These are phyloP conservation scores for Paecilomyces formosus DNA, from an alignment of 2,329 filamentous ascomycete genomes.

Conservation along the genomic window DNA sequence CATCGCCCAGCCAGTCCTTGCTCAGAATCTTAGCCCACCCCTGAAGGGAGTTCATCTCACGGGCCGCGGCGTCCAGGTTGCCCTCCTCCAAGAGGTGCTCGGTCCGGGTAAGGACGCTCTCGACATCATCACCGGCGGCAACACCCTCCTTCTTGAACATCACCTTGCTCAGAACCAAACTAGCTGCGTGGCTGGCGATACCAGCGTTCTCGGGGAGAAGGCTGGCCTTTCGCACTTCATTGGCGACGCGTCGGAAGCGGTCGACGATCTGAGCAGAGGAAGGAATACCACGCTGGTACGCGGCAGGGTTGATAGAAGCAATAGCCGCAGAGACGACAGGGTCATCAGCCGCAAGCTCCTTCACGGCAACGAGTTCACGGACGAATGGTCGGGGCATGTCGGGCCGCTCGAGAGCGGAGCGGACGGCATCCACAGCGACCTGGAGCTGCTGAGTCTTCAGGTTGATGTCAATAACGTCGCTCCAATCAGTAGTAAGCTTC, in stretches of 20 bases:
- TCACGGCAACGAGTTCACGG: constrained; percentile 85
- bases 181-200: constrained; percentile 87
- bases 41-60: constrained; percentile 87
- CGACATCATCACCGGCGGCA: constrained; percentile 78
- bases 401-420: constrained; percentile 69
- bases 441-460: constrained; percentile 93
- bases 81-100: constrained; percentile 90
- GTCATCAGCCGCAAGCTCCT: constrained; percentile 80
- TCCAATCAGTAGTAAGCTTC: constrained; percentile 81
- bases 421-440: constrained; percentile 89
- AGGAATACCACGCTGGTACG: constrained; percentile 87
- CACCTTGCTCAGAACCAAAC: constrained; percentile 81
- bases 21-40: constrained; percentile 96
- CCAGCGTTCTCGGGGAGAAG: constrained; percentile 89
- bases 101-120: constrained; percentile 83
- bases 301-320: constrained; percentile 86
- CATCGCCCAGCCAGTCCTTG: constrained; percentile 87
- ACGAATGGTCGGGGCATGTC: constrained; percentile 76
- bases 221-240: constrained; percentile 88
- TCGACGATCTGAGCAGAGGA: constrained; percentile 82
- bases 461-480: constrained; percentile 80
- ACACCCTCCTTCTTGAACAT: constrained; percentile 92
- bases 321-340: constrained; percentile 87
- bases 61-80: constrained; percentile 78
- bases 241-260: constrained; percentile 86